These are phyloP conservation scores for Forsythia viridissima DNA, from an alignment of 257 asterid species.

Conservation along the genomic window DNA sequence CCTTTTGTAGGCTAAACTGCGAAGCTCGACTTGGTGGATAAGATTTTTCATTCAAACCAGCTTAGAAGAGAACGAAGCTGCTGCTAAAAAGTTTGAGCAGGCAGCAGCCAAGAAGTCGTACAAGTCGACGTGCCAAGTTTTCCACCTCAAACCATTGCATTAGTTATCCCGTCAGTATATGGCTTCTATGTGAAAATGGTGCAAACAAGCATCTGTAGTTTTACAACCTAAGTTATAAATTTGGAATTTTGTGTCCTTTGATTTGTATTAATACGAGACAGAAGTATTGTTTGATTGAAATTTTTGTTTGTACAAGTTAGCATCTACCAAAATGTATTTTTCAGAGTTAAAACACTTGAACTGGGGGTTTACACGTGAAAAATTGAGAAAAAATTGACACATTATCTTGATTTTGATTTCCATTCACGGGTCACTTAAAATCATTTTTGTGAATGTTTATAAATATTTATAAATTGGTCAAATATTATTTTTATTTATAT, in stretches of 20 bases:
- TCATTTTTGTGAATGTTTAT: no score
- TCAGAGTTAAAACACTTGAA: background rate
- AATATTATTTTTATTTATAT: no score
- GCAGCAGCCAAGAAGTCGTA: slow-evolving; percentile 55
- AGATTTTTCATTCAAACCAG: slow-evolving; percentile 75
- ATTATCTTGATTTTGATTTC: background rate
- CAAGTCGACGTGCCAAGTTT: slow-evolving; percentile 74
- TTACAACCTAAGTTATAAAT: slow-evolving; percentile 23
- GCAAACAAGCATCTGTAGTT: slow-evolving; percentile 25
- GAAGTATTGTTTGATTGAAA: slow-evolving; percentile 20
- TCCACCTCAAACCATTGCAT: slow-evolving; percentile 81
- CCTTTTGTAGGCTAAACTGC: slow-evolving; percentile 64
- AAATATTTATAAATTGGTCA: no score
- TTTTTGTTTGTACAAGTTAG: slow-evolving; percentile 24
- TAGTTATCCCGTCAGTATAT: slow-evolving; percentile 26
- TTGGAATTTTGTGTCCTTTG: slow-evolving; percentile 25
- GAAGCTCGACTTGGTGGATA: slow-evolving; percentile 88
- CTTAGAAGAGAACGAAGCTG: slow-evolving; percentile 82
- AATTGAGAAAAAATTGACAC: background rate
- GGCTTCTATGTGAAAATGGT: slow-evolving; percentile 22
- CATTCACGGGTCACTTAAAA: no score
- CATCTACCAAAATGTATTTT: slow-evolving; percentile 1
- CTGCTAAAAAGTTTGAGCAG: slow-evolving; percentile 70
- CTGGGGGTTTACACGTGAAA: background rate
- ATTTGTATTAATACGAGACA: slow-evolving; percentile 19